phyloP scores from a whole-genome alignment of 768 basidiomycete species.

The Calvatia gigantea region DNA sequence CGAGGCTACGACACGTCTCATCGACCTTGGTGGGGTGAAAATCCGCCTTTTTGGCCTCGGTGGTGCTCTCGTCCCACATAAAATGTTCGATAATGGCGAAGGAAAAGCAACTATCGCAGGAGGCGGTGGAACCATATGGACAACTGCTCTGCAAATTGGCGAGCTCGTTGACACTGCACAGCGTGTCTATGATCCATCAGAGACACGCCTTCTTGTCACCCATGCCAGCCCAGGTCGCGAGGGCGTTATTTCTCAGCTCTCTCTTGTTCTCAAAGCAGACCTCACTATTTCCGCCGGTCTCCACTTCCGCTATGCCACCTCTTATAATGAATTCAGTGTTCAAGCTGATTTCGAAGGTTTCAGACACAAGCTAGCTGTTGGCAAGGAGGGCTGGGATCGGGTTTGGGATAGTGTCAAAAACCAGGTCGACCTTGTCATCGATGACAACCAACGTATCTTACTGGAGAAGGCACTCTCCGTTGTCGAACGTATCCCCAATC shows the following conservation, averaged over 20 bases:
- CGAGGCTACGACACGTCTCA: constrained; percentile 89
- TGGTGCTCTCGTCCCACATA: constrained; percentile 92
- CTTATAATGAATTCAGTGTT: constrained; percentile 96
- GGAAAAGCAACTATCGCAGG: constrained; percentile 97
- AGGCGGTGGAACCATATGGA: constrained; percentile 98
- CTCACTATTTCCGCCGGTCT: constrained; percentile 91
- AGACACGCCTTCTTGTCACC: constrained; percentile 90
- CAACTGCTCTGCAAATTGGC: constrained; percentile 94
- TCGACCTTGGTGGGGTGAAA: constrained; percentile 92
- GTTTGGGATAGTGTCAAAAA: constrained; percentile 94
- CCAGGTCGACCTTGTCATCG: constrained; percentile 90
- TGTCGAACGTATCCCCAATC: constrained; percentile 71
- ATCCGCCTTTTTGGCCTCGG: constrained; percentile 94
- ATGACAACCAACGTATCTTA: constrained; percentile 83
- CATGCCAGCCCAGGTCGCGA: constrained; percentile 93
- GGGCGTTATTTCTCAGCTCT: constrained; percentile 88
- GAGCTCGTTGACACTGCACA: constrained; percentile 98
- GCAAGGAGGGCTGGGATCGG: constrained; percentile 81
- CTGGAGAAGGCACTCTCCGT: constrained; percentile 89
- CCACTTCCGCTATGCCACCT: constrained; percentile 95
- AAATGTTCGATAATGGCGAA: constrained; percentile 92
- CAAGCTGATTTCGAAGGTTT: constrained; percentile 88
- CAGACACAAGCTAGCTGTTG: constrained; percentile 70
- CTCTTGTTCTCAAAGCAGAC: constrained; percentile 89
- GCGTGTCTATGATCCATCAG: constrained; percentile 86